Conservation (phyloP, 163 green algal species). For the Chlorella variabilis region DNA sequence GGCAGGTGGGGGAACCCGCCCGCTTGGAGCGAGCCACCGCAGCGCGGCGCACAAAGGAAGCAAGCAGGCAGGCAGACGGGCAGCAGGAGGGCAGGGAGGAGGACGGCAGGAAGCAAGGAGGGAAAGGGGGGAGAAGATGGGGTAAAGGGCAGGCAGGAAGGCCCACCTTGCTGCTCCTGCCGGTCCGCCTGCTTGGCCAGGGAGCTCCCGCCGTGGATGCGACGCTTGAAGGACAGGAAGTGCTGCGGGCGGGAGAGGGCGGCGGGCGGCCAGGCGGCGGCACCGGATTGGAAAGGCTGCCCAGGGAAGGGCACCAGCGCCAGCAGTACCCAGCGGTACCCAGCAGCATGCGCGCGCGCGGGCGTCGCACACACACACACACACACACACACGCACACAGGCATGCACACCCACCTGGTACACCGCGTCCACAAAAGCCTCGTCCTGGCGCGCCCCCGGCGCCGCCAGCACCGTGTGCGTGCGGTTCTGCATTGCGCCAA, state of each 20-base stretch:
- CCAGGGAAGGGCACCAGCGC: too few species aligned
- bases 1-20: too few species aligned
- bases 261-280: neutral
- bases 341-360: too few species aligned
- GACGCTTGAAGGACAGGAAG: constrained; percentile 8
- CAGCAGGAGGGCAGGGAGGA: neutral
- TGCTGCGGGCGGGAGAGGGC: neutral
- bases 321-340: too few species aligned
- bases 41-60: too few species aligned
- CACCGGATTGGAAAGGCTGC: too few species aligned
- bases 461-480: constrained; percentile 20
- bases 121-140: too few species aligned
- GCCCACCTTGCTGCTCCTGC: neutral
- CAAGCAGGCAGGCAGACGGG: neutral
- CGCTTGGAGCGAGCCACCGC: too few species aligned
- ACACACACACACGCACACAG: neutral
- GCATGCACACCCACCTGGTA: neutral
- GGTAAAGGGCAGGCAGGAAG: too few species aligned
- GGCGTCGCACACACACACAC: neutral
- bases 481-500: neutral
- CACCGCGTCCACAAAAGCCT: neutral
- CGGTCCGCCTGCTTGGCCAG: neutral
- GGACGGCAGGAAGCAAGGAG: too few species aligned
- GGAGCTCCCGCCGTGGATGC: neutral
- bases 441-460: neutral